A percentile compares a stretch with the other conserved stretches of the same genome.
These are phyloP conservation scores for Circinella umbellata DNA, from an alignment of 371 early-diverging fungal genomes.

Conservation along the genomic window DNA sequence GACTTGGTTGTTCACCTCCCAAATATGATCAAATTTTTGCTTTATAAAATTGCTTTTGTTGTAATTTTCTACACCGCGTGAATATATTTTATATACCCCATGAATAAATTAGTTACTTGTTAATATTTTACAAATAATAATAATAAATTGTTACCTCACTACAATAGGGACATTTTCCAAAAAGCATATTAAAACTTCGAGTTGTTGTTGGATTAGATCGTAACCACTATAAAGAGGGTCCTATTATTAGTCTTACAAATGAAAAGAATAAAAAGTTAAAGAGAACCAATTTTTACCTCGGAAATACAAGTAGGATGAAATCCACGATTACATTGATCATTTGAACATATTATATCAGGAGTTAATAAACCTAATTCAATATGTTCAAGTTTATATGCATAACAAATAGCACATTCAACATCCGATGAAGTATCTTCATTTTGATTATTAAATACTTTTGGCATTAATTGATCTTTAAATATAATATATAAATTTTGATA, in stretches of 20 bases:
- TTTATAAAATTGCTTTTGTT: conserved; percentile 33
- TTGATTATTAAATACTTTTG: neutral
- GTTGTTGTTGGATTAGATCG: conserved; percentile 40
- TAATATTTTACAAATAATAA: too few relatives aligned
- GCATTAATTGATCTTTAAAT: conserved; percentile 4
- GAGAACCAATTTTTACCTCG: conserved; percentile 41
- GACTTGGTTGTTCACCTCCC: neutral
- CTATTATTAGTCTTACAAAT: too few relatives aligned
- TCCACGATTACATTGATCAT: conserved; percentile 40
- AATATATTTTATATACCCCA: neutral
- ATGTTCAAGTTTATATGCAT: conserved; percentile 39
- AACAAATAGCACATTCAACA: conserved; percentile 51
- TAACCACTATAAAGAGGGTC: conserved; percentile 32
- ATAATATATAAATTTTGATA: conserved; percentile 11
- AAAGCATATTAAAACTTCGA: conserved; percentile 45
- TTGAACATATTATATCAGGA: conserved; percentile 39
- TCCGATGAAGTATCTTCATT: conserved; percentile 16
- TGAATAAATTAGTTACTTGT: too few relatives aligned
- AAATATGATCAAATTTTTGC: neutral
- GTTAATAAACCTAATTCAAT: conserved; percentile 8
- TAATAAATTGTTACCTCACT: conserved; percentile 33
- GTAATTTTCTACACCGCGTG: conserved; percentile 41
- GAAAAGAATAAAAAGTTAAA: too few relatives aligned
- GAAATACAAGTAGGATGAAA: conserved; percentile 46
- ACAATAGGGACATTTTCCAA: conserved; percentile 54